Evolutionary conservation across 2,329 filamentous ascomycete genomes (phyloP).

Genomic region (Thelonectria rubi): DNA sequence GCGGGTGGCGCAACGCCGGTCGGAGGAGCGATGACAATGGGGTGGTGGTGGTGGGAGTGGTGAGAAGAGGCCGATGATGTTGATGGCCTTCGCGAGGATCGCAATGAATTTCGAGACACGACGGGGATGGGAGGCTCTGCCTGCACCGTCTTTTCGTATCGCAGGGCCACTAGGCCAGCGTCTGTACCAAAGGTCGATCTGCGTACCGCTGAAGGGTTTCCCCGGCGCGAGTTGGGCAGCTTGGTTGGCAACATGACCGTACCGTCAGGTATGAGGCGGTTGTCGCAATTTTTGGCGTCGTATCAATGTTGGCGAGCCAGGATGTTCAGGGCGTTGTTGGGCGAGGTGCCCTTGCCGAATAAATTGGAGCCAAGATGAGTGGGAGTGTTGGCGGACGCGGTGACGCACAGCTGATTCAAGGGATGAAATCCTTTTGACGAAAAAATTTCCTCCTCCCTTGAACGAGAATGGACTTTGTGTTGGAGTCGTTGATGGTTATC

Average conservation of each 20-base stretch:
- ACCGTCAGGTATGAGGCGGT: constrained; percentile 16
- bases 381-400: constrained; percentile 1
- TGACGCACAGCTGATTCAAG: background rate
- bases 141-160: constrained; percentile 69
- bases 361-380: constrained; percentile 12
- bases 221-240: constrained; percentile 55
- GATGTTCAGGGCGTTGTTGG: constrained; percentile 16
- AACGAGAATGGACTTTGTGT: constrained; percentile 5
- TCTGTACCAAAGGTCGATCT: constrained; percentile 56
- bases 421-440: background rate
- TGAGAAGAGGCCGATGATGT: constrained; percentile 37
- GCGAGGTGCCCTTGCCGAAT: constrained; percentile 22
- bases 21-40: constrained; percentile 45
- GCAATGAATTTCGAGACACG: constrained; percentile 54
- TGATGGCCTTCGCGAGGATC: constrained; percentile 41
- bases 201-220: constrained; percentile 48
- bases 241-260: constrained; percentile 51
- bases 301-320: constrained; percentile 18
- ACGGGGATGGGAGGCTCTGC: constrained; percentile 66
- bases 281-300: constrained; percentile 16
- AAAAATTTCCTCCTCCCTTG: constrained; percentile 10
- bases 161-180: constrained; percentile 61
- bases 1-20: constrained; percentile 54
- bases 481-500: background rate
- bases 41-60: constrained; percentile 39